phyloP scores from a whole-genome alignment of 192 early-diverging fungal species.

The Tieghemiomyces parasiticus region DNA sequence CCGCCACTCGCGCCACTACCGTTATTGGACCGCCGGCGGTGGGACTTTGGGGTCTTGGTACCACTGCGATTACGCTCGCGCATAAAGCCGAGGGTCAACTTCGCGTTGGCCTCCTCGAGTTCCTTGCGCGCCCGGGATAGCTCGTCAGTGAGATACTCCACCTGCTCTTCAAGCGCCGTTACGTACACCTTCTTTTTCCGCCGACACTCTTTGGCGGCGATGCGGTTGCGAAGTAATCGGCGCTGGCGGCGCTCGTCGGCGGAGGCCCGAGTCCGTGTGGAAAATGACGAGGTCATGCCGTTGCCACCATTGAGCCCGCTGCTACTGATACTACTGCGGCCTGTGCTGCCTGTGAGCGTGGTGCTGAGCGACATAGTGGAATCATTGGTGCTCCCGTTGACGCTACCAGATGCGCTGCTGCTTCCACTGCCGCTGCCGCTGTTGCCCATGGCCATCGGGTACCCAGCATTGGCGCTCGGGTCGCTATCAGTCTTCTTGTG shows the following conservation, averaged over 20 bases:
- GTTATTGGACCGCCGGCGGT: no score
- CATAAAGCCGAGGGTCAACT: slow-evolving; percentile 42
- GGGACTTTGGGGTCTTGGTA: no score
- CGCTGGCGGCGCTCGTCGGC: slow-evolving; percentile 62
- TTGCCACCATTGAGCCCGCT: background rate
- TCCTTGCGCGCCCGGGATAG: slow-evolving; percentile 45
- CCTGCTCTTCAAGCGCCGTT: slow-evolving; percentile 48
- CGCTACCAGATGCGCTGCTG: background rate
- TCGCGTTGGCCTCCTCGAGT: slow-evolving; percentile 50
- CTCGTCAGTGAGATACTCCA: slow-evolving; percentile 42
- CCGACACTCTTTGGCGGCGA: slow-evolving; percentile 72
- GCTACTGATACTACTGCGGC: background rate
- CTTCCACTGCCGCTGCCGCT: no score
- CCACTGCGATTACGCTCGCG: no score
- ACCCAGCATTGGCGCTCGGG: no score
- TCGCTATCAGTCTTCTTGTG: no score
- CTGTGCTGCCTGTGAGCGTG: background rate
- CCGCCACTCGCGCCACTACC: no score
- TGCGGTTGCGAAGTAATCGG: slow-evolving; percentile 54
- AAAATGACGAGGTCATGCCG: slow-evolving; percentile 27
- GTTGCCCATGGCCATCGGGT: no score
- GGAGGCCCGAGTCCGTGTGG: no score
- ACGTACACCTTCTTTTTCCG: slow-evolving; percentile 76
- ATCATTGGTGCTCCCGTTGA: no score
- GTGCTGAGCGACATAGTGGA: background rate